Evolutionary conservation across 768 basidiomycete genomes (phyloP), one percentile per base, ranked within the genome.

Genomic region (Cystofilobasidium bisporidii): DNA sequence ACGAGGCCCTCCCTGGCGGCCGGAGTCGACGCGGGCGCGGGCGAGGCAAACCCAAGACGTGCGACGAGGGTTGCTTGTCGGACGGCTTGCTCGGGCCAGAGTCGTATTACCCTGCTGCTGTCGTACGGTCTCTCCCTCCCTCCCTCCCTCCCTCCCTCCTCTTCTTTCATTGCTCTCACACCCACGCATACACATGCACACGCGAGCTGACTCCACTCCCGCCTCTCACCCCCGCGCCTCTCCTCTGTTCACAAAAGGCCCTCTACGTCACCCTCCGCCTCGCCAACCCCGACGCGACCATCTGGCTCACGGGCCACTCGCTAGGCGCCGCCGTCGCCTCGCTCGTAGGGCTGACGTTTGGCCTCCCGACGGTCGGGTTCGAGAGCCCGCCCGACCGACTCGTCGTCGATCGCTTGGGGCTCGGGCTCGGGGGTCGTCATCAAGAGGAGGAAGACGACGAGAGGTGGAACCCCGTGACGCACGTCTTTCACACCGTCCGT

Each of bases 231-330:
- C 12, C 40, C 33, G 28, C 18, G 18, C n/a, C 12, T 12, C 26
- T 20, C 14, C 28, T 9, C 28, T 32, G 10, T 58, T 58, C 17
- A 17, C 57, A 9, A 4, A 22, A 67, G 65, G 32, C 43, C 1
- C 61, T 68, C 41, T 47, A 53, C 53, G 59, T 61, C 17, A 40
- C 62, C 17, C 8, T 63, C n/a, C 15, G 9, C 2, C 38, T 56
- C 28, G 24, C 45, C 40, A 33, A 64, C 33, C 68, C 68, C 0
- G 24, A n/a, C 43, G 61, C 68, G 18, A 22, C 53, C 8, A 59
- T 69, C 62, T 69, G 56, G 56, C 57, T 69, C 43, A 28, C 38
- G n/a, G 68, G 68, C 18, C 68, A 69, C 43, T 63, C 61, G 4
- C 45, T 69, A 1, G 68, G 68, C 8, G 68, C 62, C 17, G 56